Conservation (phyloP, 805 yeast species). For the Lachancea sp. region DNA sequence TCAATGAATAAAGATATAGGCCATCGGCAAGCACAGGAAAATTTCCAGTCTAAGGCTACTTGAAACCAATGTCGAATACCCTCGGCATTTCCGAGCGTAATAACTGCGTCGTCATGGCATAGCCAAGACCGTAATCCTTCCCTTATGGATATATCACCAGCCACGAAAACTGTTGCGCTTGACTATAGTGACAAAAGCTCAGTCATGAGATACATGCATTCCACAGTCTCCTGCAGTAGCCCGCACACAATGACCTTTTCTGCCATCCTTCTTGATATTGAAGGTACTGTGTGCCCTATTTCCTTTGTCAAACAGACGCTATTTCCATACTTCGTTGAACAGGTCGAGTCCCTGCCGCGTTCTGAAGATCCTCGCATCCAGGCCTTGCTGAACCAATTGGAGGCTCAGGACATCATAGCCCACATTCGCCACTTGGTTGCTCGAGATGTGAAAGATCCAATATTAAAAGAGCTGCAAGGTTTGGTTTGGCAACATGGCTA, state of each 20-base stretch:
- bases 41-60: no score
- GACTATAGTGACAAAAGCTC: no score
- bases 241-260: slow-evolving; percentile 4
- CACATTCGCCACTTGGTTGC: slow-evolving; percentile 55
- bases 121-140: no score
- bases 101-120: no score
- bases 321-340: slow-evolving; percentile 64
- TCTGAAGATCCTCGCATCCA: slow-evolving; percentile 19
- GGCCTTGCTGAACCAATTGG: slow-evolving; percentile 24
- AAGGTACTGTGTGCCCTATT: slow-evolving; percentile 91
- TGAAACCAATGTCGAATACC: no score
- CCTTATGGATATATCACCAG: no score
- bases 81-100: no score
- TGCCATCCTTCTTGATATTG: slow-evolving; percentile 63
- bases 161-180: no score
- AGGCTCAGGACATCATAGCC: slow-evolving; percentile 32
- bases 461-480: slow-evolving; percentile 76
- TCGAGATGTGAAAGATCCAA: slow-evolving; percentile 70
- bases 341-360: slow-evolving; percentile 37
- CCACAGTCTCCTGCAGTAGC: no score
- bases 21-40: no score
- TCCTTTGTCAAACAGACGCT: slow-evolving; percentile 75
- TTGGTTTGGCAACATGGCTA: slow-evolving; percentile 78
- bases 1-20: no score
- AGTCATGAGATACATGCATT: no score